Evolutionary conservation across 306 rosid genomes (phyloP).

Genomic region (Cicer cuneatum): DNA sequence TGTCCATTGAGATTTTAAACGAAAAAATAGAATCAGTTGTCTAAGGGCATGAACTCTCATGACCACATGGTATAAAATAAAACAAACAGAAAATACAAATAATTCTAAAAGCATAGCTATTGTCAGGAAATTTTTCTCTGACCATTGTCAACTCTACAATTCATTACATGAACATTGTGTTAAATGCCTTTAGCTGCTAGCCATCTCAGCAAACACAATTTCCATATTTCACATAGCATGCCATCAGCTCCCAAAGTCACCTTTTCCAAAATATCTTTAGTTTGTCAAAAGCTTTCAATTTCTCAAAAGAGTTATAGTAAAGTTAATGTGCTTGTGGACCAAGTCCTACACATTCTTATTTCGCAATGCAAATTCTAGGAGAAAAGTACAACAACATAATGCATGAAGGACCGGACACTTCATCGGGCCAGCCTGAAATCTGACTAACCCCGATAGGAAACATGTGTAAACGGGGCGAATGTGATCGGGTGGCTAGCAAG

Average conservation of each 20-base stretch:
- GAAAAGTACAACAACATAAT: background rate
- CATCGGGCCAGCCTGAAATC: background rate
- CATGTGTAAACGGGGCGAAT: background rate
- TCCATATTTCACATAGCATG: conserved; percentile 13
- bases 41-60: conserved; percentile 22
- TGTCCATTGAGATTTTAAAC: background rate
- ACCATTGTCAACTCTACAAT: background rate
- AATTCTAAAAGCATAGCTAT: background rate
- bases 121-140: background rate
- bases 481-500: background rate
- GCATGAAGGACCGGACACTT: background rate
- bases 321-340: background rate
- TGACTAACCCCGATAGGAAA: background rate
- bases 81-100: conserved; percentile 10
- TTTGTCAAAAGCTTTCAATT: conserved; percentile 22
- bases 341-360: background rate
- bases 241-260: background rate
- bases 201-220: conserved; percentile 24
- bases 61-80: conserved; percentile 1
- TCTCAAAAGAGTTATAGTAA: background rate
- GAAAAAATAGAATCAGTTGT: background rate
- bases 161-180: background rate
- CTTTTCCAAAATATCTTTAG: conserved; percentile 22
- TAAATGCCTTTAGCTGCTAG: background rate
- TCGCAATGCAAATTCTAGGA: background rate